phyloP scores from a whole-genome alignment of 2,329 filamentous ascomycete genomes.

The Ustilaginoidea virens region DNA sequence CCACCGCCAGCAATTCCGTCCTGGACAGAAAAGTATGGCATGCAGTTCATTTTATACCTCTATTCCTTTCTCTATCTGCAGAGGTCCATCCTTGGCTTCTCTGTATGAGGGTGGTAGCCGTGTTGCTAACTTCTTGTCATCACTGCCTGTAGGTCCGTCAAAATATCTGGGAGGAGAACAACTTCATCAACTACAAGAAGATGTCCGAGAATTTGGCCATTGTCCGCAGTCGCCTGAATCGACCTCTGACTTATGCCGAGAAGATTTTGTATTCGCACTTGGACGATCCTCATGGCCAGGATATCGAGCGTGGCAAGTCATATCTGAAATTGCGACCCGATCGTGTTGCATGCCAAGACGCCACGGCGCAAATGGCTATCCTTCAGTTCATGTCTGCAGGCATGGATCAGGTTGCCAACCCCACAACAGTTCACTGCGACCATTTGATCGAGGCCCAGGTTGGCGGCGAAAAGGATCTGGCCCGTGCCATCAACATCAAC shows the following conservation, averaged over 20 bases:
- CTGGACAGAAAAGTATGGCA: conserved; percentile 80
- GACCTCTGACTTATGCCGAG: conserved; percentile 87
- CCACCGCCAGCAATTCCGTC: conserved; percentile 71
- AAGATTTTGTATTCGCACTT: conserved; percentile 99
- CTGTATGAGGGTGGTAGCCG: neutral
- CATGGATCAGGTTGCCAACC: conserved; percentile 89
- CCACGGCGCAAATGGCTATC: conserved; percentile 98
- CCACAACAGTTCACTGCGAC: conserved; percentile 93
- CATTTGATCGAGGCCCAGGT: conserved; percentile 97
- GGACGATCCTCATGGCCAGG: conserved; percentile 90
- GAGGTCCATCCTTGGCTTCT: neutral
- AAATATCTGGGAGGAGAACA: conserved; percentile 89
- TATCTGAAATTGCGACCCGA: conserved; percentile 96
- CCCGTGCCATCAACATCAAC: conserved; percentile 82
- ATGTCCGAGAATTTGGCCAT: conserved; percentile 95
- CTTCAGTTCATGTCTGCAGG: conserved; percentile 99
- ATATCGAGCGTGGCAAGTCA: conserved; percentile 87
- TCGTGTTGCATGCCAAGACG: conserved; percentile 97
- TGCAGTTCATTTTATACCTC: conserved; percentile 3
- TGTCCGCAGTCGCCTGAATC: conserved; percentile 78
- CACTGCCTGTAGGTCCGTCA: conserved; percentile 66
- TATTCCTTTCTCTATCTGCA: neutral
- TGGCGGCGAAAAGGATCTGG: conserved; percentile 87
- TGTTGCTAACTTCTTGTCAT: no score
- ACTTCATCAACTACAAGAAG: conserved; percentile 99